phyloP scores from a whole-genome alignment of 2,329 filamentous ascomycete species.

The Fusarium anthophilum region DNA sequence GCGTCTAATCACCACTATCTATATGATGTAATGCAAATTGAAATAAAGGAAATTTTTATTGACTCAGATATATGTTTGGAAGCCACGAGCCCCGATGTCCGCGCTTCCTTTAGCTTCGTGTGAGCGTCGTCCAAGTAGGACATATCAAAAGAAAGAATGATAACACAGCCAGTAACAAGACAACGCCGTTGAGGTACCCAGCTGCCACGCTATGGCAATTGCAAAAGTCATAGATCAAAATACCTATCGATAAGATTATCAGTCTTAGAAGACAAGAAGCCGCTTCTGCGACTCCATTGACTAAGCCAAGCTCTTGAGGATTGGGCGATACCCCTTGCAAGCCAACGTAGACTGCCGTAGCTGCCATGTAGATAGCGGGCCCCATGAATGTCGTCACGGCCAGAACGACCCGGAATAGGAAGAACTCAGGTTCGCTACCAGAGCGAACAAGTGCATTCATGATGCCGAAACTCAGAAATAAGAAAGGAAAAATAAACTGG shows the following conservation, averaged over 20 bases:
- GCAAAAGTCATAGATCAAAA: neutral
- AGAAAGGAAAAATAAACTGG: neutral
- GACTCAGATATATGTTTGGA: too few species aligned
- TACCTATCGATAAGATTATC: neutral
- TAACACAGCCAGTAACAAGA: neutral
- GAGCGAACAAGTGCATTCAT: neutral
- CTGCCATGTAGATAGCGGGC: neutral
- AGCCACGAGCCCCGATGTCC: rapidly evolving
- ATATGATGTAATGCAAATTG: rapidly evolving
- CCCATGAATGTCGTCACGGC: neutral
- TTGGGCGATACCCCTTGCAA: neutral
- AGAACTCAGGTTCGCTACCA: neutral
- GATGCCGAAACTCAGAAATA: neutral
- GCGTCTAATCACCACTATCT: too few species aligned
- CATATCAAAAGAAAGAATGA: neutral
- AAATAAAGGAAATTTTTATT: too few species aligned
- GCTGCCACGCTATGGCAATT: neutral
- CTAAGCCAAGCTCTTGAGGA: neutral
- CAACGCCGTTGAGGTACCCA: neutral
- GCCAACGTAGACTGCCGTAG: neutral
- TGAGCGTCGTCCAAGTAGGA: neutral
- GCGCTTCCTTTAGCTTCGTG: neutral
- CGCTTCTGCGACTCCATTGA: neutral
- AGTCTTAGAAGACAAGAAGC: neutral
- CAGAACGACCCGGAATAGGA: neutral